Conservation (phyloP, 78 protist genomes). For the slime mould (Dictyostelium discoideum) region DNA sequence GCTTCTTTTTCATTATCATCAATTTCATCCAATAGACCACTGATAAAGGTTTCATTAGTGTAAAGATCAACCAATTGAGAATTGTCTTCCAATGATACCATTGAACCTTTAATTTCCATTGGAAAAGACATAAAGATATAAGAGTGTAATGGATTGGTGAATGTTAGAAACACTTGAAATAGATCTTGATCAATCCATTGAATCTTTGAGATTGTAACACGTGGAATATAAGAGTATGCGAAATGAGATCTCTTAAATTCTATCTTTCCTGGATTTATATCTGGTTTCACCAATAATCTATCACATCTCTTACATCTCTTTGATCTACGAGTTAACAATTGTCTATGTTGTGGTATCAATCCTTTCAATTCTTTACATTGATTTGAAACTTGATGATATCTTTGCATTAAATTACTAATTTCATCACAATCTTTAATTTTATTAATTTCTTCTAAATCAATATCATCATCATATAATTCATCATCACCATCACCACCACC, state of each 20-base stretch:
- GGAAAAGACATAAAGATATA: slow-evolving; percentile 15
- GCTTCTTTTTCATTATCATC: slow-evolving; percentile 29
- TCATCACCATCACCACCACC: neutral
- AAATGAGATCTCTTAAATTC: slow-evolving; percentile 66
- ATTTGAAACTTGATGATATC: neutral
- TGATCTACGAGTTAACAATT: slow-evolving; percentile 28
- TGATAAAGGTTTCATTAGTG: slow-evolving; percentile 15
- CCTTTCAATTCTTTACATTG: neutral
- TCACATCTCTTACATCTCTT: slow-evolving; percentile 66
- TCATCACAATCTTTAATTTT: neutral
- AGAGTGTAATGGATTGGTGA: slow-evolving; percentile 52
- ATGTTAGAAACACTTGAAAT: neutral
- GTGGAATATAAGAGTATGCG: slow-evolving; percentile 48
- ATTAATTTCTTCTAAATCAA: neutral
- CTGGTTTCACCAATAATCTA: slow-evolving; percentile 38
- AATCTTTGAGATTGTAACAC: neutral
- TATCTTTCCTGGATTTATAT: slow-evolving; percentile 25
- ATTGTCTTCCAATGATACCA: slow-evolving; percentile 49
- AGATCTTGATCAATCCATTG: slow-evolving; percentile 27
- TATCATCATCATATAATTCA: slow-evolving; percentile 6
- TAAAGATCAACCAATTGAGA: neutral
- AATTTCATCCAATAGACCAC: slow-evolving; percentile 42
- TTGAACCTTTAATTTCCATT: neutral
- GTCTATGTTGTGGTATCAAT: slow-evolving; percentile 44
- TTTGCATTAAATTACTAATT: neutral